Evolutionary conservation across 192 early-diverging fungal genomes (phyloP).

Genomic region (Radiomyces spectabilis): DNA sequence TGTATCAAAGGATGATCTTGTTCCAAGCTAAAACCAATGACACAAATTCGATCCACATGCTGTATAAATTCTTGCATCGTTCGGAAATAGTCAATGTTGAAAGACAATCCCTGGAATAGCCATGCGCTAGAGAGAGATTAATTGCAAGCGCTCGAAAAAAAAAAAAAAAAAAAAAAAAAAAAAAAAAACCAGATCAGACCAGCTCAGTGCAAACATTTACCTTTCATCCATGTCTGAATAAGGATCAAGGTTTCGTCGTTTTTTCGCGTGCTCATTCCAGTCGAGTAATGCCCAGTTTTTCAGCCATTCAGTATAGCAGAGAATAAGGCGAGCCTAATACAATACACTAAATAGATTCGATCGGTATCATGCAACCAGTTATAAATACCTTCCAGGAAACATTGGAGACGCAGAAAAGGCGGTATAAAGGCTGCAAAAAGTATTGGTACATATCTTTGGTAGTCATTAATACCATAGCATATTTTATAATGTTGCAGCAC

Average conservation of each 20-base stretch:
- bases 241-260: slow-evolving; percentile 10
- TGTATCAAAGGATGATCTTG: slow-evolving; percentile 33
- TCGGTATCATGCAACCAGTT: not conserved
- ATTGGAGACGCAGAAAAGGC: slow-evolving; percentile 26
- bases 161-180: not conserved
- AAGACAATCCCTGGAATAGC: slow-evolving; percentile 29
- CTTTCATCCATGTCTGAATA: slow-evolving; percentile 12
- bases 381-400: slow-evolving; percentile 41
- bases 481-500: not conserved
- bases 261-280: slow-evolving; percentile 26
- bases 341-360: not conserved
- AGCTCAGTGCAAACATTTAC: slow-evolving; percentile 7
- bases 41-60: slow-evolving; percentile 32
- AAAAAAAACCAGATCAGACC: not conserved
- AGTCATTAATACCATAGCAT: not conserved
- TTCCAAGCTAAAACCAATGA: slow-evolving; percentile 28
- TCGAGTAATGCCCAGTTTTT: slow-evolving; percentile 37
- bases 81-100: slow-evolving; percentile 34
- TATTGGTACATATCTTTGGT: slow-evolving; percentile 27
- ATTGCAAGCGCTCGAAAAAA: too few species aligned
- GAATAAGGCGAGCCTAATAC: slow-evolving; percentile 35
- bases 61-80: slow-evolving; percentile 32
- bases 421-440: slow-evolving; percentile 33
- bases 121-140: slow-evolving; percentile 7
- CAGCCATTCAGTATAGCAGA: slow-evolving; percentile 26